Evolutionary conservation across 2,329 filamentous ascomycete genomes (phyloP).

Genomic region (Botrytis byssoidea): DNA sequence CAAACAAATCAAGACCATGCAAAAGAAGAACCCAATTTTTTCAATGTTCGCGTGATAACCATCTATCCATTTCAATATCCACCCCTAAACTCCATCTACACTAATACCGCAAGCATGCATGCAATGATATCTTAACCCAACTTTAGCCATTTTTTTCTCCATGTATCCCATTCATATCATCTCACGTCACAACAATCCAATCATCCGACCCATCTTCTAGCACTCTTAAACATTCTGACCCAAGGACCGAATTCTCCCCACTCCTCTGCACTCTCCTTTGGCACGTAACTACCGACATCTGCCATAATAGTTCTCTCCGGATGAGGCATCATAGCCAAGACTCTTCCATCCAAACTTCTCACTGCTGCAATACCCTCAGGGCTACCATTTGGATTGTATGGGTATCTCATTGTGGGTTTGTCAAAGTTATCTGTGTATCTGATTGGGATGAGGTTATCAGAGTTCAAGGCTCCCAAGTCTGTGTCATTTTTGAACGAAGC

Average conservation of each 20-base stretch:
- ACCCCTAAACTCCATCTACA: conserved; percentile 11
- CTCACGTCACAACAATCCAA: not conserved
- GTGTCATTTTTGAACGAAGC: conserved; percentile 64
- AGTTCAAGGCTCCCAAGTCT: conserved; percentile 54
- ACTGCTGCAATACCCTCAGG: conserved; percentile 68
- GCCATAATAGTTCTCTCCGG: conserved; percentile 67
- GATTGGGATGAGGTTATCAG: conserved; percentile 69
- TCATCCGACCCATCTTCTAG: conserved; percentile 61
- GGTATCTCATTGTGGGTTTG: conserved; percentile 76
- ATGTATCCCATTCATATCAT: conserved; percentile 8
- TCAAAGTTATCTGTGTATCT: conserved; percentile 83
- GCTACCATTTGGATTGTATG: conserved; percentile 78
- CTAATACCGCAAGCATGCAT: not conserved
- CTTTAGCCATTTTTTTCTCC: conserved; percentile 8
- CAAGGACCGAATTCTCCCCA: conserved; percentile 73
- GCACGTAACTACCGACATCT: conserved; percentile 65
- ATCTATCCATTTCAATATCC: not conserved
- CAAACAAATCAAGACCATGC: not conserved
- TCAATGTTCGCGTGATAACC: not conserved
- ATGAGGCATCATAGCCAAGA: conserved; percentile 73
- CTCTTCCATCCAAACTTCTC: conserved; percentile 62
- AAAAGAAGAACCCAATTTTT: not conserved
- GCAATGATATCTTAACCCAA: conserved; percentile 11
- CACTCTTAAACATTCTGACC: conserved; percentile 70
- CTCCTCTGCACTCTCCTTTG: conserved; percentile 52